Evolutionary conservation across 805 yeast species (phyloP).

Genomic region (Wickerhamiella vanderwaltii): DNA sequence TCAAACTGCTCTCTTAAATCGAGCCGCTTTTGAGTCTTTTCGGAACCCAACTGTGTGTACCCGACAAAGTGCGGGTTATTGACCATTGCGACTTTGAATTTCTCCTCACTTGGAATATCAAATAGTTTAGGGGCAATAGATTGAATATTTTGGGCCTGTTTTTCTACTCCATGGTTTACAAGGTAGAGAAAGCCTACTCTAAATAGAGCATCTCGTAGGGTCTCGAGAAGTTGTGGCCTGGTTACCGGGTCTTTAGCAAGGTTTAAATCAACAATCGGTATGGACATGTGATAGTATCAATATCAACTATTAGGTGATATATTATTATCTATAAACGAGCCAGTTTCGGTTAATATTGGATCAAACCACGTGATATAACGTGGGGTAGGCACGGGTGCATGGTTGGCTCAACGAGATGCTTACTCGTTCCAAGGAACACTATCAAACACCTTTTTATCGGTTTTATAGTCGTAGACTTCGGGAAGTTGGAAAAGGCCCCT

Average conservation of each 20-base stretch:
- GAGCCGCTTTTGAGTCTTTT: slow-evolving; percentile 39
- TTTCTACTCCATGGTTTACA: slow-evolving; percentile 35
- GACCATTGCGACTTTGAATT: slow-evolving; percentile 39
- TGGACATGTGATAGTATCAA: slow-evolving; percentile 9
- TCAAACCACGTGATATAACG: neutral
- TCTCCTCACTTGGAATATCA: slow-evolving; percentile 35
- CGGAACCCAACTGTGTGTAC: slow-evolving; percentile 45
- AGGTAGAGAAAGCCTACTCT: slow-evolving; percentile 45
- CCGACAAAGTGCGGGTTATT: slow-evolving; percentile 49
- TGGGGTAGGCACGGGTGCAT: neutral
- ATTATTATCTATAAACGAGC: neutral
- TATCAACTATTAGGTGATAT: neutral
- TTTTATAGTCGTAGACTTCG: slow-evolving; percentile 17
- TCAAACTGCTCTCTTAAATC: slow-evolving; percentile 57
- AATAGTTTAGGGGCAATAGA: slow-evolving; percentile 35
- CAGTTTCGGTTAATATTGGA: neutral
- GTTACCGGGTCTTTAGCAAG: slow-evolving; percentile 33
- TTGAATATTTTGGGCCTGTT: slow-evolving; percentile 31
- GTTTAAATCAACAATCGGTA: slow-evolving; percentile 32
- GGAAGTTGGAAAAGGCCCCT: slow-evolving; percentile 38
- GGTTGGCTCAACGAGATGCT: neutral
- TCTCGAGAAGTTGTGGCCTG: slow-evolving; percentile 32
- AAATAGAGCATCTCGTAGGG: slow-evolving; percentile 36
- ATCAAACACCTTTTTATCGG: slow-evolving; percentile 10
- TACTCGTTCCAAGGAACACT: slow-evolving; percentile 13